Base-by-base conservation (phyloP, 1,139 yeast species). In the Zygosaccharomyces sapae region DNA sequence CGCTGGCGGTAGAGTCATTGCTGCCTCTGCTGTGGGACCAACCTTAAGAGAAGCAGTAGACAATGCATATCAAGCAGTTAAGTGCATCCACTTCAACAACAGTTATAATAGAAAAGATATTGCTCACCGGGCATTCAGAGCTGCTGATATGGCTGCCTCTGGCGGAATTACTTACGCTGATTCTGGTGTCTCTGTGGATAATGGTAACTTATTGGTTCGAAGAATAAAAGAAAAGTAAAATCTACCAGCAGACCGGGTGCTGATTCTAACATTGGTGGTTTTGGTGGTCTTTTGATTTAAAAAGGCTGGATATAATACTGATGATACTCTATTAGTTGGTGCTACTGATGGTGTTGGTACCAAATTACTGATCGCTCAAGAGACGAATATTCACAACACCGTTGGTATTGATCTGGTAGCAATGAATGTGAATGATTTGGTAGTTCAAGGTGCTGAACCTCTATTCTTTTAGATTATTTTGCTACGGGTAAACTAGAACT, bases 281-380 rank as follows among this genome's bases (percentile, higher is more conserved):
- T 94, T 63, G 99, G 99, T 55, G 99, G 98, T 55, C 73, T 90
- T 39, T 94, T 59, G 98, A 94, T 67, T 76, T 94, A 80, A 83
- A 61, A 81, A 83, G 45, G 95, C 96, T 41, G 97, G 97, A 8
- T 94, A 83, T 69, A 70, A 72, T 49, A 71, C 79, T 27, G 79
- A 76, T 52, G 83, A 84, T 46, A 87, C 96, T 8, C 71, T 94
- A 48, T 74, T 94, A 51, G 97, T 94, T 43, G 97, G 95, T 52
- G 97, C 98, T 48, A 94, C 98, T 42, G 99, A 94, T 70, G 99
- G 99, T 70, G 97, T 94, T 51, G 99, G 99, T 57, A 92, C 98
- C 55, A 94, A 94, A 71, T 80, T 94, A 60, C 82, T 90, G 75
- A 81, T 94, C 65, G 98, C 97, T 1, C 97, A 92, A 73, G 81